phyloP scores from a whole-genome alignment of 345 rosid genomes.

The Melaleuca quinquenervia region DNA sequence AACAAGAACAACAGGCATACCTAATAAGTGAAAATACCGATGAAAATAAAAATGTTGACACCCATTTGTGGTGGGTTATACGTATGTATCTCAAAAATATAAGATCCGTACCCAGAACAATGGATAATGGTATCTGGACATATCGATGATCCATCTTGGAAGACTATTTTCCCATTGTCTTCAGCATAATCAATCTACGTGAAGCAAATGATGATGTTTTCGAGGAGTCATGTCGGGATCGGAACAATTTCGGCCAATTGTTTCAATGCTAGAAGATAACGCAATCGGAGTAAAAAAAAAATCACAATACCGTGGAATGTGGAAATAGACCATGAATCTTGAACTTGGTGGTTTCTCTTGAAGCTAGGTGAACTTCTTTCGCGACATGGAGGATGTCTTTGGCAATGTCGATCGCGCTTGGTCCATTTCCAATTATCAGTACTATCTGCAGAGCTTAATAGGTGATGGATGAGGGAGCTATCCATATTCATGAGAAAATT shows the following conservation, averaged over 20 bases:
- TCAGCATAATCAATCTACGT: neutral
- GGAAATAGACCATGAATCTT: neutral
- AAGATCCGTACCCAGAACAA: neutral
- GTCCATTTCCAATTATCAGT: neutral
- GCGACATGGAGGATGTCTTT: neutral
- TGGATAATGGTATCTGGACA: neutral
- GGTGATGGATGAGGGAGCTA: neutral
- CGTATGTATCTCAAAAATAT: no score
- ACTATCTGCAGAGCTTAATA: neutral
- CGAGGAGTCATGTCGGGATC: accelerated
- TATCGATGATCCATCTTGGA: neutral
- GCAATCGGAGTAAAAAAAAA: neutral
- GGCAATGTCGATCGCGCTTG: neutral
- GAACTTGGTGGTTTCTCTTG: neutral
- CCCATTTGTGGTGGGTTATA: neutral
- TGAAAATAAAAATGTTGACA: neutral
- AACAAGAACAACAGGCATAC: neutral
- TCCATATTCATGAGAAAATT: neutral
- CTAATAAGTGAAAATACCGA: neutral
- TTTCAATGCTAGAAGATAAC: neutral
- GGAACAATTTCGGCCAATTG: neutral
- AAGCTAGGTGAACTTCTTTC: neutral
- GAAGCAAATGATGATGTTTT: neutral
- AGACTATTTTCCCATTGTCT: neutral
- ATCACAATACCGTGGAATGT: neutral